A percentile compares a stretch with the other conserved stretches of the same genome.
Evolutionary conservation across 768 basidiomycete species (phyloP).

Genomic region (Russula sp.): DNA sequence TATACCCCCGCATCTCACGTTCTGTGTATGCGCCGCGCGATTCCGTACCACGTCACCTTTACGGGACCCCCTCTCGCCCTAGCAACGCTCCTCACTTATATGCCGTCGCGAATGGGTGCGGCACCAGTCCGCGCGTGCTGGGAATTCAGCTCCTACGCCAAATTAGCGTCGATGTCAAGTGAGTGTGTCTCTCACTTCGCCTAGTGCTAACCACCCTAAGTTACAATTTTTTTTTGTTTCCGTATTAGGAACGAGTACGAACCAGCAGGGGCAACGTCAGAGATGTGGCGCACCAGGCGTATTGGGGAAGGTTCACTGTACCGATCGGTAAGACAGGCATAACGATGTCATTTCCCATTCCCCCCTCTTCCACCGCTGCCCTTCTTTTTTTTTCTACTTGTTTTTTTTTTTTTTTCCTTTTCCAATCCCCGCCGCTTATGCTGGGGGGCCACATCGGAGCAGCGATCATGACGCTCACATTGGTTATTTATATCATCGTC

Average conservation of each 20-base stretch:
- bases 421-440: background rate
- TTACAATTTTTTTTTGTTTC: background rate
- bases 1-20: constrained; percentile 60
- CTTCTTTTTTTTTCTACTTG: too few relatives aligned
- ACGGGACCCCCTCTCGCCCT: constrained; percentile 55
- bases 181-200: constrained; percentile 17
- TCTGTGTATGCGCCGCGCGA: constrained; percentile 54
- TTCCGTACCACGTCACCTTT: constrained; percentile 67
- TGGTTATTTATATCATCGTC: background rate
- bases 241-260: constrained; percentile 14
- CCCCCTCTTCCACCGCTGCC: background rate
- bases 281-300: constrained; percentile 20
- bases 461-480: background rate
- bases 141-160: constrained; percentile 65
- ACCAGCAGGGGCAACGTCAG: constrained; percentile 15
- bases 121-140: constrained; percentile 39
- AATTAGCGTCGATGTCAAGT: constrained; percentile 62
- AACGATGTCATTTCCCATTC: background rate
- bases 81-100: constrained; percentile 56
- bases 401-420: background rate
- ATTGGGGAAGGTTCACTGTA: constrained; percentile 25
- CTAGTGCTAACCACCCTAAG: background rate
- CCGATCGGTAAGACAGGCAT: constrained; percentile 10
- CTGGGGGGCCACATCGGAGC: background rate
- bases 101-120: constrained; percentile 44